Conservation (phyloP, 2,329 filamentous ascomycete genomes). For the Microsporum ferrugineum region DNA sequence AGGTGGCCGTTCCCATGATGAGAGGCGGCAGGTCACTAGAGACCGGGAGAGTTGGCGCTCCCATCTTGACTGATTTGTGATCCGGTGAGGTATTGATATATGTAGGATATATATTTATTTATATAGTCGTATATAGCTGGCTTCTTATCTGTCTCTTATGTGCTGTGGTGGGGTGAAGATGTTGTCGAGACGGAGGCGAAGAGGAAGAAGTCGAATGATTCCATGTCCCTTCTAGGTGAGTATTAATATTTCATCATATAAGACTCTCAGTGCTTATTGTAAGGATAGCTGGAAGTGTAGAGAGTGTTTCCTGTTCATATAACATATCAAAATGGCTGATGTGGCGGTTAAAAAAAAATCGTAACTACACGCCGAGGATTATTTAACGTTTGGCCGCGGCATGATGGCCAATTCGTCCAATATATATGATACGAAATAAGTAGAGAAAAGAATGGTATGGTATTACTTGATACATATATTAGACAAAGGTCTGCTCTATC, state of each 20-base stretch:
- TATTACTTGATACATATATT: background rate
- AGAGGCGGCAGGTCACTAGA: slow-evolving; percentile 36
- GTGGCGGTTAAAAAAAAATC: background rate
- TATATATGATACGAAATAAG: background rate
- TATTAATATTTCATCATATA: background rate
- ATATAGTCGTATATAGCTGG: background rate
- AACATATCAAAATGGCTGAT: background rate
- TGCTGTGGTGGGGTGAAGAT: background rate
- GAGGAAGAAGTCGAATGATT: background rate
- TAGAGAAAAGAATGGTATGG: background rate
- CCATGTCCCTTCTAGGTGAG: background rate
- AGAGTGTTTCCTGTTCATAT: background rate
- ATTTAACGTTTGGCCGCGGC: background rate
- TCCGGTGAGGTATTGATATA: background rate
- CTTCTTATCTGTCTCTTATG: background rate
- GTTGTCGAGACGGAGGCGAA: background rate
- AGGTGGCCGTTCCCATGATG: slow-evolving; percentile 40
- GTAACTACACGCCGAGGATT: background rate
- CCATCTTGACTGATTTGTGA: background rate
- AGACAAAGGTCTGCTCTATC: background rate
- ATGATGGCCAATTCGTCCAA: background rate
- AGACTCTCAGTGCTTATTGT: background rate
- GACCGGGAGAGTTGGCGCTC: slow-evolving; percentile 18
- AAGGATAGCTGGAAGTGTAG: background rate
- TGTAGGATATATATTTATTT: background rate